A percentile compares a stretch with the other conserved stretches of the same genome.
These are phyloP conservation scores for Sporormia fimetaria DNA, from an alignment of 495 filamentous ascomycete species.

Conservation along the genomic window DNA sequence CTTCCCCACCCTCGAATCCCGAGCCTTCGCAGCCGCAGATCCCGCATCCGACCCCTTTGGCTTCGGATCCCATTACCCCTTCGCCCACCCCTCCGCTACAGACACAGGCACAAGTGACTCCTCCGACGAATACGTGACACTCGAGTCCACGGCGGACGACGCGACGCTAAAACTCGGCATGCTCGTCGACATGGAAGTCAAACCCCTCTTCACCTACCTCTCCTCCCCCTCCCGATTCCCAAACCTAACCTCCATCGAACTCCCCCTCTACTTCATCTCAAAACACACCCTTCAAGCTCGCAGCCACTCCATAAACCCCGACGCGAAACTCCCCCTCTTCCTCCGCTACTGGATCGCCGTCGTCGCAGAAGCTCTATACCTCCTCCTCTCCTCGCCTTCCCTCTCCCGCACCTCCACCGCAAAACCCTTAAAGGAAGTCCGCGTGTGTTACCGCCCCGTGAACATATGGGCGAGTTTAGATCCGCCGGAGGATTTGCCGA, in stretches of 20 bases:
- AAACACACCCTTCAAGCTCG: background rate
- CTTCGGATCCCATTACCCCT: slow-evolving; percentile 11
- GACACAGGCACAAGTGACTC: background rate
- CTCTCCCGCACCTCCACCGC: background rate
- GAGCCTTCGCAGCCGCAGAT: background rate
- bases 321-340: slow-evolving; percentile 4
- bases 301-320: slow-evolving; percentile 1
- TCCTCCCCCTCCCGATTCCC: slow-evolving; percentile 6
- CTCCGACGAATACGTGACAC: too few relatives aligned
- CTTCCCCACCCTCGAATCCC: background rate
- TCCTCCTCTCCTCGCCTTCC: slow-evolving; percentile 4
- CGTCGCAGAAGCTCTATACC: slow-evolving; percentile 11
- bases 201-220: slow-evolving; percentile 16
- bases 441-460: slow-evolving; percentile 13
- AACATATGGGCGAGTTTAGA: slow-evolving; percentile 20
- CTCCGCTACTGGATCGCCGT: slow-evolving; percentile 15
- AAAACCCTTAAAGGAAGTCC: slow-evolving; percentile 8
- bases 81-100: slow-evolving; percentile 1
- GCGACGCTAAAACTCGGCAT: slow-evolving; percentile 6
- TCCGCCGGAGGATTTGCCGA: slow-evolving; percentile 5
- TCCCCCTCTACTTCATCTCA: slow-evolving; percentile 18
- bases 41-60: slow-evolving; percentile 12
- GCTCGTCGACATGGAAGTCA: slow-evolving; percentile 12
- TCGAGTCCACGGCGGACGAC: background rate
- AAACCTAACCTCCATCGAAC: slow-evolving; percentile 15